These are phyloP conservation scores for Linum usitatissimum DNA, from an alignment of 345 rosid species.

Conservation along the genomic window DNA sequence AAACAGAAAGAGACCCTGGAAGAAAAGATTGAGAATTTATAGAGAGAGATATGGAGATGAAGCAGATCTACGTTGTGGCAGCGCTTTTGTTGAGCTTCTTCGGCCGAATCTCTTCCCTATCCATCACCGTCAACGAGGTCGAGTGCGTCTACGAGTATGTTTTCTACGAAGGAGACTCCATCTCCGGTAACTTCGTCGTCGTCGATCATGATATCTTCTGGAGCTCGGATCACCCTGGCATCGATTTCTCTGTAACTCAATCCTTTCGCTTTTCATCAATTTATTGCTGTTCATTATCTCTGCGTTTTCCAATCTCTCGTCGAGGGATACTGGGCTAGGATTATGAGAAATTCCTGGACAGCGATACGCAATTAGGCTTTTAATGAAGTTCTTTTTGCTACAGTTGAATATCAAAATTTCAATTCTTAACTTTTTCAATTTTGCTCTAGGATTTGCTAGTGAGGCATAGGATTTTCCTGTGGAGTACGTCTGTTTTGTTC, in stretches of 20 bases:
- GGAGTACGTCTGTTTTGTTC: background rate
- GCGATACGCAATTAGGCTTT: background rate
- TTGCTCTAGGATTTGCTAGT: background rate
- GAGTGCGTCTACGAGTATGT: slow-evolving; percentile 95
- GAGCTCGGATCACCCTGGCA: slow-evolving; percentile 95
- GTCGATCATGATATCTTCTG: slow-evolving; percentile 98
- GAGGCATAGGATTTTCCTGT: background rate
- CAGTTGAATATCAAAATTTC: background rate
- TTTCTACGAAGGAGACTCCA: slow-evolving; percentile 77
- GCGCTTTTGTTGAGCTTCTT: slow-evolving; percentile 30
- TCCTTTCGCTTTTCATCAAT: background rate
- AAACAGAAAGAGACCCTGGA: slow-evolving; percentile 1
- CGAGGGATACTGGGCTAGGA: too few species aligned
- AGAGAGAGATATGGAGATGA: slow-evolving; percentile 16
- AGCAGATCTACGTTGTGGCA: slow-evolving; percentile 23
- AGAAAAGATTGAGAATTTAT: background rate
- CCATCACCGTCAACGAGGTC: slow-evolving; percentile 75
- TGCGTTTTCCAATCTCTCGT: background rate
- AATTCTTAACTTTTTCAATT: too few species aligned
- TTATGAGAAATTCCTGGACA: too few species aligned
- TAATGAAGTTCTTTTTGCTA: background rate
- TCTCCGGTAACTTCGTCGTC: slow-evolving; percentile 93
- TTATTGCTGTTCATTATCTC: background rate
- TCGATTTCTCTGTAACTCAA: slow-evolving; percentile 62
- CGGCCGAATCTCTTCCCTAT: slow-evolving; percentile 46